Conservation (phyloP, 2,329 filamentous ascomycete species). For the Fusarium sp. region DNA sequence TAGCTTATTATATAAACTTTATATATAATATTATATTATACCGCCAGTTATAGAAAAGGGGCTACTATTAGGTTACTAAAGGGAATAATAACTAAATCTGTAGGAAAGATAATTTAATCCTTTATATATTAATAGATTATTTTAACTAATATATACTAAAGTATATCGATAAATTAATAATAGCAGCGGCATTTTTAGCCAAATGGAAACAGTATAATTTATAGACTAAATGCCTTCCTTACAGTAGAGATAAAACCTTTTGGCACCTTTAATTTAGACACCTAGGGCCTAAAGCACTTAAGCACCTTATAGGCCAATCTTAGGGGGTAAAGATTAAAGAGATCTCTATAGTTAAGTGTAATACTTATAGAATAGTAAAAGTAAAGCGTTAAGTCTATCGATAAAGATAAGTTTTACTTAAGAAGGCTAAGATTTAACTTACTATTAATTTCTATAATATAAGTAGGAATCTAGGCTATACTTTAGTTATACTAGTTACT, state of each 20-base stretch:
- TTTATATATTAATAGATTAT: neutral
- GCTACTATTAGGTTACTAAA: neutral
- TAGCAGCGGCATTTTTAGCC: neutral
- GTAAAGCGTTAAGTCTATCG: neutral
- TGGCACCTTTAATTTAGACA: too few species aligned
- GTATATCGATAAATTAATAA: neutral
- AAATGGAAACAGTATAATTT: too few species aligned
- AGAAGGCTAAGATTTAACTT: neutral
- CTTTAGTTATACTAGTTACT: neutral
- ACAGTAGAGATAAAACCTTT: too few species aligned
- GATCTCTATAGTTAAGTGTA: too few species aligned
- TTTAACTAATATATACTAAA: neutral
- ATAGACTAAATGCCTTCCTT: too few species aligned
- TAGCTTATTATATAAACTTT: neutral
- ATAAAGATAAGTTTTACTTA: neutral
- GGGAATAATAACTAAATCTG: neutral
- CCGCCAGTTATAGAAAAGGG: neutral
- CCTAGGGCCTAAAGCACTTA: too few species aligned
- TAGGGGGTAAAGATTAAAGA: too few species aligned
- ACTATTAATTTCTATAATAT: neutral
- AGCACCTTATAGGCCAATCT: too few species aligned
- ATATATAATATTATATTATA: neutral
- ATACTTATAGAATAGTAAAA: too few species aligned
- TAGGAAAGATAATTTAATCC: neutral
- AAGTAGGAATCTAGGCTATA: neutral